phyloP scores from a whole-genome alignment of 306 rosid species.

The barrel medic (Medicago truncatula) region DNA sequence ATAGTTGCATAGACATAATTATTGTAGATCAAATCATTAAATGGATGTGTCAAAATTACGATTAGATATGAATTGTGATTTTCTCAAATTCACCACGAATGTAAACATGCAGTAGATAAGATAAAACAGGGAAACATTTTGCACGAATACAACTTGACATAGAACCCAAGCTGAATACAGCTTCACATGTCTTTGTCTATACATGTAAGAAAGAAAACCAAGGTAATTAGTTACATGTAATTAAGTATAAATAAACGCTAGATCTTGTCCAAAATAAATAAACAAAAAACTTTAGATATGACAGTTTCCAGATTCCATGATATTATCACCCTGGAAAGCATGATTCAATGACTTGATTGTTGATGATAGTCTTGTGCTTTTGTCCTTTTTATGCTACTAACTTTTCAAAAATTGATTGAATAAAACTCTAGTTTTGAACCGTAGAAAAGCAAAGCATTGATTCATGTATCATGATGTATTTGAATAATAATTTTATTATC shows the following conservation, averaged over 20 bases:
- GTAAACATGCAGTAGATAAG: too few relatives aligned
- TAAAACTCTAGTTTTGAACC: slow-evolving; percentile 17
- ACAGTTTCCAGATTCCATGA: background rate
- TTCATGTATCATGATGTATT: background rate
- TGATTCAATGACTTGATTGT: slow-evolving; percentile 2
- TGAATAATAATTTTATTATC: background rate
- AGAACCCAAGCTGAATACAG: background rate
- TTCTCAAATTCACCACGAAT: too few relatives aligned
- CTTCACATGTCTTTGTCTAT: background rate
- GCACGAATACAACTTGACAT: background rate
- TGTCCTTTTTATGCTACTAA: slow-evolving; percentile 20
- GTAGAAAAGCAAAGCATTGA: background rate
- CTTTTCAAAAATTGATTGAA: slow-evolving; percentile 15
- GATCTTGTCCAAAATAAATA: slow-evolving; percentile 10
- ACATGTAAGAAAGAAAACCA: background rate
- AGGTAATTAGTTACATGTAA: slow-evolving; percentile 6
- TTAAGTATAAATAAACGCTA: background rate
- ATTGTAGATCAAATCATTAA: too few relatives aligned
- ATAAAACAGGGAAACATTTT: too few relatives aligned
- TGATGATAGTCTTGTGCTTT: background rate
- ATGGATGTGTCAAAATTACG: too few relatives aligned
- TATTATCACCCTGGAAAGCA: slow-evolving; percentile 28
- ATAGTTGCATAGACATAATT: too few relatives aligned
- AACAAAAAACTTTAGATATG: background rate
- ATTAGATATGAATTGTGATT: too few relatives aligned